phyloP scores from a whole-genome alignment of 2,329 filamentous ascomycete species.

The Neofusicoccum kwambonambiense region DNA sequence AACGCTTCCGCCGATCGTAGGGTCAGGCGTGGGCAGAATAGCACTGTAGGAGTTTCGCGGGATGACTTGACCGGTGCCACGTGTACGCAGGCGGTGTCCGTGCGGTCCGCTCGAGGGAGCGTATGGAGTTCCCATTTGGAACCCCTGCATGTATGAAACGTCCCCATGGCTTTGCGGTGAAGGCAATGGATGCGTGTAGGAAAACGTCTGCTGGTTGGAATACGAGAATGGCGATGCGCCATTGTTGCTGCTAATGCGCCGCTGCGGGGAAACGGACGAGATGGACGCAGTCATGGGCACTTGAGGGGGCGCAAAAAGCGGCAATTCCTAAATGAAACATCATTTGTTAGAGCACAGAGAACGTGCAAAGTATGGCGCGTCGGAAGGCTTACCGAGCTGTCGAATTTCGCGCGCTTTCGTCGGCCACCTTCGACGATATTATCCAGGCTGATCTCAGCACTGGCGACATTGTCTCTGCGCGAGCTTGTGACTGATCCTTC shows the following conservation, averaged over 20 bases:
- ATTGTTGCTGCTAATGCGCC: constrained; percentile 72
- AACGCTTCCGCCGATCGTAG: constrained; percentile 86
- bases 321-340: constrained; percentile 70
- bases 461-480: constrained; percentile 82
- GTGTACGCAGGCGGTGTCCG: constrained; percentile 36
- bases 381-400: constrained; percentile 81
- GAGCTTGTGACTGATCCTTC: constrained; percentile 69
- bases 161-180: constrained; percentile 74
- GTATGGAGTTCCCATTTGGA: constrained; percentile 34
- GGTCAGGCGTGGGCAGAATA: constrained; percentile 76
- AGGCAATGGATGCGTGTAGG: constrained; percentile 72
- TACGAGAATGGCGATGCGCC: constrained; percentile 72
- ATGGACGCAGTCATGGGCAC: constrained; percentile 91
- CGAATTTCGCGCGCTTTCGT: constrained; percentile 89
- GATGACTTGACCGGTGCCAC: constrained; percentile 38
- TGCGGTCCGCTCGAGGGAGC: constrained; percentile 32
- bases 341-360: constrained; percentile 15
- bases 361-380: constrained; percentile 18
- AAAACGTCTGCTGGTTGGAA: constrained; percentile 75
- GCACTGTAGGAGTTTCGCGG: constrained; percentile 50
- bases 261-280: constrained; percentile 90
- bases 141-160: constrained; percentile 34
- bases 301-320: constrained; percentile 79
- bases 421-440: constrained; percentile 97
- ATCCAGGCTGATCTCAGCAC: constrained; percentile 94